These are phyloP conservation scores for Aspergillus hancockii DNA, from an alignment of 495 filamentous ascomycete species.

Conservation along the genomic window DNA sequence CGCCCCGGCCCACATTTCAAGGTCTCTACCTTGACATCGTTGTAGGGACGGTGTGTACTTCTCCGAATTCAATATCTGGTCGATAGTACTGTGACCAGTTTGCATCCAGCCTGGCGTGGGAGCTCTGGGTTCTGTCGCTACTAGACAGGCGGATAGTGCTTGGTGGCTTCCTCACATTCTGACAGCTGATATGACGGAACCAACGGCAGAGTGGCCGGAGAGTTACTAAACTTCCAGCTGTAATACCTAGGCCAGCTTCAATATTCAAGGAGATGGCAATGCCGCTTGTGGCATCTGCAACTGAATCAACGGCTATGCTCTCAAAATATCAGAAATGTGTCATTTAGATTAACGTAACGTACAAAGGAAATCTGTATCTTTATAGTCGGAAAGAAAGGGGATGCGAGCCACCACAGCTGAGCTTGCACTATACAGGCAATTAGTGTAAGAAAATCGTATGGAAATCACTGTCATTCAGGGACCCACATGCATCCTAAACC, in stretches of 20 bases:
- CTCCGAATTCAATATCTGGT: neutral
- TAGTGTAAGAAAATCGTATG: neutral
- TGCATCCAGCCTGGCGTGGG: neutral
- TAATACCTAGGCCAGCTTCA: slow-evolving; percentile 6
- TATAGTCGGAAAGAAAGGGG: slow-evolving; percentile 5
- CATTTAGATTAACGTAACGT: neutral
- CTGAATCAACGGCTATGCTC: neutral
- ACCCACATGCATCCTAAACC: slow-evolving; percentile 5
- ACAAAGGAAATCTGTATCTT: slow-evolving; percentile 5
- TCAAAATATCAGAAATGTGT: neutral
- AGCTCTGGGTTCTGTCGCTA: neutral
- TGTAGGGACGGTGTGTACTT: neutral
- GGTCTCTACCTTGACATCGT: neutral
- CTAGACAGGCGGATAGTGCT: neutral
- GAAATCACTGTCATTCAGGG: neutral
- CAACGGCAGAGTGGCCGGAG: slow-evolving; percentile 3
- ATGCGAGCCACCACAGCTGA: slow-evolving; percentile 2
- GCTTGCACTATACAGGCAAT: slow-evolving; percentile 5
- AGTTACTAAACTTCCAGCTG: slow-evolving; percentile 5
- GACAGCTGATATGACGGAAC: neutral
- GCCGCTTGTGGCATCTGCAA: slow-evolving; percentile 2
- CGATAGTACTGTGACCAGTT: neutral
- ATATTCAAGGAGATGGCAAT: slow-evolving; percentile 5
- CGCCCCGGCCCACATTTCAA: neutral
- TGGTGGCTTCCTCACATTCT: neutral